These are phyloP conservation scores for Colletotrichum spaethianum DNA, from an alignment of 2,329 filamentous ascomycete species.

Conservation along the genomic window DNA sequence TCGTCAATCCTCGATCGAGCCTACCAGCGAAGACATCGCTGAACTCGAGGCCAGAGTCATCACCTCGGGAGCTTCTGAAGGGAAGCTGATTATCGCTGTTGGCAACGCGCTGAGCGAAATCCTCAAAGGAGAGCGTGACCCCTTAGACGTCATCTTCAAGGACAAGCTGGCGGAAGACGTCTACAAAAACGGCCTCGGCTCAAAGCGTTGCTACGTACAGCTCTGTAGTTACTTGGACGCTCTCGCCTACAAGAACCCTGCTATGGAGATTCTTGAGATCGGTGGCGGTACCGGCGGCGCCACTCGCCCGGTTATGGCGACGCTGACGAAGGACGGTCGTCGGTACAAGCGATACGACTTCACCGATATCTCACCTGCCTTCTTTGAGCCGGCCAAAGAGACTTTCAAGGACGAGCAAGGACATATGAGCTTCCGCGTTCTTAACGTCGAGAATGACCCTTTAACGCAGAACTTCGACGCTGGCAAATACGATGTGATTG, in stretches of 20 bases:
- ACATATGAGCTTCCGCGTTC: conserved; percentile 50
- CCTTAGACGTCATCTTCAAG: conserved; percentile 48
- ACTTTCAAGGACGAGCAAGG: conserved; percentile 43
- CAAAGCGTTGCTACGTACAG: conserved; percentile 41
- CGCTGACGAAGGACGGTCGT: conserved; percentile 25
- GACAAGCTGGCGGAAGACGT: conserved; percentile 45
- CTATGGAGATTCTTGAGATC: conserved; percentile 54
- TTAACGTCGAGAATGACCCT: conserved; percentile 53
- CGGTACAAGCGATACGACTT: conserved; percentile 50
- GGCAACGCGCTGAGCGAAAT: conserved; percentile 45
- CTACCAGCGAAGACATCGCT: conserved; percentile 5
- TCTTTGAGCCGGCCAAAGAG: conserved; percentile 53
- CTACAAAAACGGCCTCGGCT: conserved; percentile 45
- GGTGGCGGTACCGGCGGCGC: conserved; percentile 53
- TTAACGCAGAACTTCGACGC: conserved; percentile 46
- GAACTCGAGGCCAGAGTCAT: conserved; percentile 37
- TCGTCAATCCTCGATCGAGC: not conserved
- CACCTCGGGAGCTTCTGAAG: conserved; percentile 39
- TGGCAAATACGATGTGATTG: conserved; percentile 47
- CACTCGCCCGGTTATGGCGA: conserved; percentile 46
- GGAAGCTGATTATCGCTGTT: conserved; percentile 44
- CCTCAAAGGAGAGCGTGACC: conserved; percentile 46
- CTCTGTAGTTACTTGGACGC: conserved; percentile 44
- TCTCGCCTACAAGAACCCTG: conserved; percentile 49
- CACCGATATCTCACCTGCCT: conserved; percentile 56